phyloP scores from a whole-genome alignment of 2,329 filamentous ascomycete species.

The Fusarium liriodendri region DNA sequence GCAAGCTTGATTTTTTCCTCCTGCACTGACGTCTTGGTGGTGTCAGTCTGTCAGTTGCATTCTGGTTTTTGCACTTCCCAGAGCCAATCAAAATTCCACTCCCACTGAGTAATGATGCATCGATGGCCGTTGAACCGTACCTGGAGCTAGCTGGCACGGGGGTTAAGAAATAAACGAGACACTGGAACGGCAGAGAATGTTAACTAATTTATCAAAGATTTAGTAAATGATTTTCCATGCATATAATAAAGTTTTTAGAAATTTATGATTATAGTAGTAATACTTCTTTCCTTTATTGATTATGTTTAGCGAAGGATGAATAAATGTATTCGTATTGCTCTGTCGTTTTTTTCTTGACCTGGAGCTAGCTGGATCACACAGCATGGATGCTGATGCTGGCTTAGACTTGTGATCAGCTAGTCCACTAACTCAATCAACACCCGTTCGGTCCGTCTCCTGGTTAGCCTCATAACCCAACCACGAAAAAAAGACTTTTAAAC shows the following conservation, averaged over 20 bases:
- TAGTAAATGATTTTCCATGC: too few relatives aligned
- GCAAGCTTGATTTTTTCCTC: slow-evolving; percentile 23
- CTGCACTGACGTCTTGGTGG: slow-evolving; percentile 32
- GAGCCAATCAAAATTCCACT: neutral
- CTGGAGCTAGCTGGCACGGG: neutral
- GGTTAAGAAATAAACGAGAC: too few relatives aligned
- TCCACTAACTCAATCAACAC: neutral
- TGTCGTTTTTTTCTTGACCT: neutral
- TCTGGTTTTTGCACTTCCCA: neutral
- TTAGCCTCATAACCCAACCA: slow-evolving; percentile 8
- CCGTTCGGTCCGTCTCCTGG: slow-evolving; percentile 3
- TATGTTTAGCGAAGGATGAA: too few relatives aligned
- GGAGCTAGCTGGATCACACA: neutral
- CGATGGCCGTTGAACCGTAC: neutral
- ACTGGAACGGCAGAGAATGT: too few relatives aligned
- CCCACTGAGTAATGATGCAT: neutral
- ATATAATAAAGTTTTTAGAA: too few relatives aligned
- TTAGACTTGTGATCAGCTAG: slow-evolving; percentile 3
- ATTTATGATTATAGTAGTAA: too few relatives aligned
- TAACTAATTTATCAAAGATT: too few relatives aligned
- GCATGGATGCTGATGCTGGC: neutral
- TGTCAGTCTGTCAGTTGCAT: slow-evolving; percentile 2
- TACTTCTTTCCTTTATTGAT: too few relatives aligned
- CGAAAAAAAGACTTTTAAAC: neutral
- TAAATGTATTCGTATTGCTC: too few relatives aligned